Evolutionary conservation across 2,329 filamentous ascomycete species (phyloP).

Genomic region (Westerdykella aurantiaca): DNA sequence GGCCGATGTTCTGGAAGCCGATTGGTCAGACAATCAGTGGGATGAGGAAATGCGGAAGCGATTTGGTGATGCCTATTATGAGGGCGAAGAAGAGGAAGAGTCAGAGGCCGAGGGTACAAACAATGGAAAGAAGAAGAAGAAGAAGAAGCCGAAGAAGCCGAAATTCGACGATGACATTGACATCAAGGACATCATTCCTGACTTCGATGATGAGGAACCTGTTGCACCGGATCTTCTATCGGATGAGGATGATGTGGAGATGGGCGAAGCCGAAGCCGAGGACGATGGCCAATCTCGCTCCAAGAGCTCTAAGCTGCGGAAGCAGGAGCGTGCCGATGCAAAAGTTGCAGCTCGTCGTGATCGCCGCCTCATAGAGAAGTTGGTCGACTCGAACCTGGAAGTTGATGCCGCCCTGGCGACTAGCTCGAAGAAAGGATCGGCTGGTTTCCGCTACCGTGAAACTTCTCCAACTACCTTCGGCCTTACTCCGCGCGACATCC

Average conservation of each 20-base stretch:
- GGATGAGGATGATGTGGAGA: constrained; percentile 31
- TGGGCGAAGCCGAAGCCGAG: constrained; percentile 34
- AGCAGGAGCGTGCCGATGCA: constrained; percentile 45
- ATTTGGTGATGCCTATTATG: constrained; percentile 91
- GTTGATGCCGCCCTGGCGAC: constrained; percentile 58
- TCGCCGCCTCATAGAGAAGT: constrained; percentile 73
- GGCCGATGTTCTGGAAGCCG: constrained; percentile 75
- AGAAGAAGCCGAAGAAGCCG: constrained; percentile 70
- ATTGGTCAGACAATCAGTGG: constrained; percentile 86
- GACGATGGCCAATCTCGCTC: constrained; percentile 34
- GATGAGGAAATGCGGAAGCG: constrained; percentile 81
- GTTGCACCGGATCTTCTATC: constrained; percentile 63
- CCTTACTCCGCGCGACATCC: constrained; percentile 81
- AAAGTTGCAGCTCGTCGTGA: constrained; percentile 75
- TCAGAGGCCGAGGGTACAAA: constrained; percentile 34
- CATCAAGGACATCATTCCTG: constrained; percentile 84
- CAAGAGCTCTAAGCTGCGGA: constrained; percentile 44
- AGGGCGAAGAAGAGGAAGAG: constrained; percentile 51
- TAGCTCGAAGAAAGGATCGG: constrained; percentile 49
- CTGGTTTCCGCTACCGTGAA: constrained; percentile 83
- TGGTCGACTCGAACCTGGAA: constrained; percentile 76
- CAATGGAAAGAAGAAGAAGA: constrained; percentile 41
- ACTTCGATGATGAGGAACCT: constrained; percentile 71
- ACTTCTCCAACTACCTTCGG: constrained; percentile 88
- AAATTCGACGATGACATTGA: constrained; percentile 97